These are phyloP conservation scores for Blumeria hordei DNA, from an alignment of 2,329 filamentous ascomycete genomes.

Conservation along the genomic window DNA sequence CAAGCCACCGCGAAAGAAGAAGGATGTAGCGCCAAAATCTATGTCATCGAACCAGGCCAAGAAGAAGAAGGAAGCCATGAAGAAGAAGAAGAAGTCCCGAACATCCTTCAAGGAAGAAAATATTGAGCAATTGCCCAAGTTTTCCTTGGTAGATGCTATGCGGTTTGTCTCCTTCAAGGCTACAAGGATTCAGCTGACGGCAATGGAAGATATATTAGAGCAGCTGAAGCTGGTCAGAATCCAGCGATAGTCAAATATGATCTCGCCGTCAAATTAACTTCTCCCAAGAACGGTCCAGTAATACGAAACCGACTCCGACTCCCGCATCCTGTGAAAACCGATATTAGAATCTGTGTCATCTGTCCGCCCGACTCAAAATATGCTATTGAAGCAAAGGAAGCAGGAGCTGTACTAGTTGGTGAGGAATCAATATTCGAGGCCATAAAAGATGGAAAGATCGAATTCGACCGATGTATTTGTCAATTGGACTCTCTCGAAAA, in stretches of 20 bases:
- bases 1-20: slow-evolving; percentile 9
- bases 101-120: slow-evolving; percentile 16
- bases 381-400: slow-evolving; percentile 47
- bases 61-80: slow-evolving; percentile 11
- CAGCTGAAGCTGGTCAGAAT: slow-evolving; percentile 67
- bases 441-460: slow-evolving; percentile 46
- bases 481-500: slow-evolving; percentile 55
- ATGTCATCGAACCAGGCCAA: slow-evolving; percentile 10
- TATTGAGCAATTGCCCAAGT: slow-evolving; percentile 29
- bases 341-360: slow-evolving; percentile 74
- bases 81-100: slow-evolving; percentile 15
- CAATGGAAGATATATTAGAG: slow-evolving; percentile 53
- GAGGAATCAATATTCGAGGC: slow-evolving; percentile 67
- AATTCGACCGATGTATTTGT: slow-evolving; percentile 77
- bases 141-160: slow-evolving; percentile 77
- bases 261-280: slow-evolving; percentile 57
- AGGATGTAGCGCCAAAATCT: slow-evolving; percentile 3
- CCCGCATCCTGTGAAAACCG: slow-evolving; percentile 72
- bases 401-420: slow-evolving; percentile 64
- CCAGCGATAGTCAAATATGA: slow-evolving; percentile 67
- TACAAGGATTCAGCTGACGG: slow-evolving; percentile 1
- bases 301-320: slow-evolving; percentile 72
- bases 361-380: slow-evolving; percentile 58
- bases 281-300: slow-evolving; percentile 63
- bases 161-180: slow-evolving; percentile 28